phyloP scores from a whole-genome alignment of 1,284 basidiomycete genomes.

The Meripilus lineatus region DNA sequence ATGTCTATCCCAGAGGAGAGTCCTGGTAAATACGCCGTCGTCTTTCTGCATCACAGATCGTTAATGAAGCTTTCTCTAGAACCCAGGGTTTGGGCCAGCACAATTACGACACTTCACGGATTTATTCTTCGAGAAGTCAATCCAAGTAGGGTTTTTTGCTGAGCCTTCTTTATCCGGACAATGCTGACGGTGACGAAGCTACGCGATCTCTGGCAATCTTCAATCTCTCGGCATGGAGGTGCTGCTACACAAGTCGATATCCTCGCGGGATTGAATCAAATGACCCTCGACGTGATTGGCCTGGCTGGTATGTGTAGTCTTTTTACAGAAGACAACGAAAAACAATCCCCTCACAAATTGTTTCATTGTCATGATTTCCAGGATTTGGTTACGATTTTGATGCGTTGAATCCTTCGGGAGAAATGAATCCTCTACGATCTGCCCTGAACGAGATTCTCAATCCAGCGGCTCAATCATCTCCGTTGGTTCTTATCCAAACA shows the following conservation, averaged over 20 bases:
- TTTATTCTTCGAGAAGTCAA: conserved; percentile 30
- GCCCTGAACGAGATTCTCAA: too few species aligned
- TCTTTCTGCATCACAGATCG: too few species aligned
- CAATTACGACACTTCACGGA: conserved; percentile 29
- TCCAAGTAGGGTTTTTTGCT: conserved; percentile 19
- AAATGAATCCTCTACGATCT: conserved; percentile 37
- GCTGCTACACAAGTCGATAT: conserved; percentile 35
- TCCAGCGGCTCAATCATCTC: conserved; percentile 17
- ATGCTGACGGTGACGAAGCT: conserved; percentile 22
- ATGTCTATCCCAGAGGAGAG: conserved; percentile 1
- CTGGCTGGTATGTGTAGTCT: conserved; percentile 27
- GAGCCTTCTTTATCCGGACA: background rate
- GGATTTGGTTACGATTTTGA: conserved; percentile 37
- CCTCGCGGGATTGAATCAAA: conserved; percentile 35
- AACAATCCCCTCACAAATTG: background rate
- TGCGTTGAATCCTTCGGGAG: conserved; percentile 32
- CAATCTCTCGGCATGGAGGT: conserved; percentile 8
- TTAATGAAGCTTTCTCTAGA: conserved; percentile 8
- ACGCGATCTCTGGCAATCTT: conserved; percentile 21
- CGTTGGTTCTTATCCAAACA: conserved; percentile 2
- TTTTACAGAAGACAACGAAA: background rate
- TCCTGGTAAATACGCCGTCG: background rate
- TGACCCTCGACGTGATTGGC: conserved; percentile 49
- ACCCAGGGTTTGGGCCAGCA: conserved; percentile 30
- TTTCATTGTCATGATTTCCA: too few species aligned